phyloP scores from a whole-genome alignment of 352 stramenopile species.

The Thraustochytrium striatum region DNA sequence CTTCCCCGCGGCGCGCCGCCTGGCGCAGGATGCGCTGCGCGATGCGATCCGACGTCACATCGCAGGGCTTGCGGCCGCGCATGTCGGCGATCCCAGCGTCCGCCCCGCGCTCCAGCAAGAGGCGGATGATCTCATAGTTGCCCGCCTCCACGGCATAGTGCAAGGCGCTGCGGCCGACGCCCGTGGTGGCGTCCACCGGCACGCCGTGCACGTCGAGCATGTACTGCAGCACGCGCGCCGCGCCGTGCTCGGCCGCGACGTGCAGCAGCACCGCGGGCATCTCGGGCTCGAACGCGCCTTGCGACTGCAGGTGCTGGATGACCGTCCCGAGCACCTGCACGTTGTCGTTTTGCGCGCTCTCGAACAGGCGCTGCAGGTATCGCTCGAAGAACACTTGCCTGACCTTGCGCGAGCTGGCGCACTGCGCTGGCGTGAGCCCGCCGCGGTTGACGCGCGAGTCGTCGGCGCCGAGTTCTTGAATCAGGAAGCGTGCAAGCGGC shows the following conservation, averaged over 20 bases:
- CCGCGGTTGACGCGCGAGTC: neutral
- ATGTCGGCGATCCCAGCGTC: slow-evolving; percentile 6
- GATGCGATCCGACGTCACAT: neutral
- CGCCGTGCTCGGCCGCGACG: neutral
- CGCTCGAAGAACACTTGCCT: neutral
- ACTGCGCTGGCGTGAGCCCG: neutral
- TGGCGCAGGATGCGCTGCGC: neutral
- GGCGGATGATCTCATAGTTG: neutral
- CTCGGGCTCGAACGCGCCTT: neutral
- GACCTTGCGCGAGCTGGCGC: neutral
- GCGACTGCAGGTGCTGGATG: neutral
- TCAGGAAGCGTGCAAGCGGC: neutral
- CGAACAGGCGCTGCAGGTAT: neutral
- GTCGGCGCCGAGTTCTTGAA: neutral
- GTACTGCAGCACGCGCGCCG: neutral
- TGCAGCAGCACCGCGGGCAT: neutral
- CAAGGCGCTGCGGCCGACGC: neutral
- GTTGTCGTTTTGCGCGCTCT: neutral
- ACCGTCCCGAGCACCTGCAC: neutral
- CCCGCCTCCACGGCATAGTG: slow-evolving; percentile 4
- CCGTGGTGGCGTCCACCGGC: neutral
- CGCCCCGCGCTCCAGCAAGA: slow-evolving; percentile 20
- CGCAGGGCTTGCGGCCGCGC: neutral
- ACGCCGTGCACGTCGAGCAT: neutral
- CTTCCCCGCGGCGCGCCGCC: neutral